A percentile compares a stretch with the other conserved stretches of the same genome.
phyloP scores from a whole-genome alignment of 768 basidiomycete species.

The Tephrocybe rancida region DNA sequence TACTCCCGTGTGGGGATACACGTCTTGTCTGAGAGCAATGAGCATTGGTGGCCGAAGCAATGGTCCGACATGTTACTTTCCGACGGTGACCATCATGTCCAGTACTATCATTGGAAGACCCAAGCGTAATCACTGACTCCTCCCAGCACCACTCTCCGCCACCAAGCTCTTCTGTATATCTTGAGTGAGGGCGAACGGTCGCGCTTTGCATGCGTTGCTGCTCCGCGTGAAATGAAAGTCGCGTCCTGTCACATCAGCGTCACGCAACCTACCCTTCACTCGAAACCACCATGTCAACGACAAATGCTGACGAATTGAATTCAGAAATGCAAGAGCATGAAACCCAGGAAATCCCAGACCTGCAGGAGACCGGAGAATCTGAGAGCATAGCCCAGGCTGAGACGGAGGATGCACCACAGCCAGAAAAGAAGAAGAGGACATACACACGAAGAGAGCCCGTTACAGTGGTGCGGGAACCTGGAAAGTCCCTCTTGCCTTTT shows the following conservation, averaged over 20 bases:
- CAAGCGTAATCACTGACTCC: too few relatives aligned
- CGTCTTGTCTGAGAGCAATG: too few relatives aligned
- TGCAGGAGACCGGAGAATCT: background rate
- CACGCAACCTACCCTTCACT: background rate
- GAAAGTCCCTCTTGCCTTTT: constrained; percentile 77
- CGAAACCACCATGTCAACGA: constrained; percentile 10
- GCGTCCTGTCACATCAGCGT: constrained; percentile 20
- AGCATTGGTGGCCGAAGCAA: too few relatives aligned
- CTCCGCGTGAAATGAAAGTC: constrained; percentile 13
- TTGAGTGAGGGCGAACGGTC: too few relatives aligned
- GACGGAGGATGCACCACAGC: constrained; percentile 6
- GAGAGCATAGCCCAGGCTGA: background rate
- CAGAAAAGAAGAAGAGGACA: constrained; percentile 28
- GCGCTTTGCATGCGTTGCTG: background rate
- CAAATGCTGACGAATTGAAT: background rate
- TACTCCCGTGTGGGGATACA: too few relatives aligned
- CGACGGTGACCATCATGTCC: too few relatives aligned
- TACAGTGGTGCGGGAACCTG: constrained; percentile 37
- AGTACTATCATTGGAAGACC: too few relatives aligned
- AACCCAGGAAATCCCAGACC: too few relatives aligned
- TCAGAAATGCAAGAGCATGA: constrained; percentile 2
- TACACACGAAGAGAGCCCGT: constrained; percentile 26
- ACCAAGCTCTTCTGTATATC: too few relatives aligned
- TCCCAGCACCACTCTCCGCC: too few relatives aligned
- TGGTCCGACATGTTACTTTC: too few relatives aligned